These are phyloP conservation scores for Populus hybrid DNA, from an alignment of 441 rosid genomes.

Conservation along the genomic window DNA sequence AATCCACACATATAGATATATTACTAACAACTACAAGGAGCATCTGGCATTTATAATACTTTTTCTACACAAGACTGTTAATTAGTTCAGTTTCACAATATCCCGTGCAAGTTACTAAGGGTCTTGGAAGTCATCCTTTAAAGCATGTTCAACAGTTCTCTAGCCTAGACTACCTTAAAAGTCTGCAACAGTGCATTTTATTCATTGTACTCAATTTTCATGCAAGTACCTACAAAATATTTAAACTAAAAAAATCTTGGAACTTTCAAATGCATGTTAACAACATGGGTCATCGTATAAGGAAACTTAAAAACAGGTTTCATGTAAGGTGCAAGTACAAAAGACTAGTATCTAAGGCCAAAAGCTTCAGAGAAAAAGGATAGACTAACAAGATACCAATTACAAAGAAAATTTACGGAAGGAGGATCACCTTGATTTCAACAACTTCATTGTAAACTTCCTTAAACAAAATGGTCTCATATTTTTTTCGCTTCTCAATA, in stretches of 20 bases:
- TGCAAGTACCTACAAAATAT: neutral
- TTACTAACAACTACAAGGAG: neutral
- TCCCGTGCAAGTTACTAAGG: neutral
- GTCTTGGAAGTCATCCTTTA: neutral
- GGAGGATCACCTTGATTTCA: constrained; percentile 66
- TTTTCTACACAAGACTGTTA: neutral
- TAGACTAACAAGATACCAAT: neutral
- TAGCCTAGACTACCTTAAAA: neutral
- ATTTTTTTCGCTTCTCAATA: constrained; percentile 60
- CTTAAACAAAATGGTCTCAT: constrained; percentile 61
- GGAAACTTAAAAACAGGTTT: no score
- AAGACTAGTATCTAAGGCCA: neutral
- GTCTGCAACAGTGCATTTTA: neutral
- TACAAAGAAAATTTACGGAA: constrained; percentile 8
- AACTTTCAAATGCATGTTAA: no score
- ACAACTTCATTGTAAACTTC: constrained; percentile 63
- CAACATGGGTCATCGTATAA: no score
- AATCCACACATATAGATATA: neutral
- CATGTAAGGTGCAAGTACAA: neutral
- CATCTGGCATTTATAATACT: neutral
- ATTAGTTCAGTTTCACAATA: neutral
- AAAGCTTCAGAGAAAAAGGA: neutral
- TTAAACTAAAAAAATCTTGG: no score
- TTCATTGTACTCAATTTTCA: neutral
- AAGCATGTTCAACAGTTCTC: neutral